These are phyloP conservation scores for Moniliella sp. DNA, from an alignment of 1,284 basidiomycete genomes.

Conservation along the genomic window DNA sequence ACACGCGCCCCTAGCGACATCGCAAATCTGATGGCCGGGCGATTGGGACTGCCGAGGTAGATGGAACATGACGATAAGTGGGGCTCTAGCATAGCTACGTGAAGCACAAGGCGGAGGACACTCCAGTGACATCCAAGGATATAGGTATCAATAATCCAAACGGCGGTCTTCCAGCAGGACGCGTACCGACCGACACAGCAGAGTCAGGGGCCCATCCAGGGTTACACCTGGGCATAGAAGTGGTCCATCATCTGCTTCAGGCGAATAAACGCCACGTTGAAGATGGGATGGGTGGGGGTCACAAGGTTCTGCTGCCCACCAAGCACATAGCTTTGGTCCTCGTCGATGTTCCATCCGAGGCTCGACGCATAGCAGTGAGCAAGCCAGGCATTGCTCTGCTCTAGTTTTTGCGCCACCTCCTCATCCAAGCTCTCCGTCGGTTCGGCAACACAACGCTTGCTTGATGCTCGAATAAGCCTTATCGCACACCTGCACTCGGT, in stretches of 20 bases:
- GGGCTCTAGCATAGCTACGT: no score
- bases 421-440: conserved; percentile 1
- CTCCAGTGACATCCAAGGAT: no score
- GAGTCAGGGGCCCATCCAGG: no score
- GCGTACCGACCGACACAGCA: no score
- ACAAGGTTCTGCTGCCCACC: conserved; percentile 6
- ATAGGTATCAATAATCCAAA: no score
- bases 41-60: no score
- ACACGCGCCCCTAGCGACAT: no score
- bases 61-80: no score
- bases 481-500: conserved; percentile 20
- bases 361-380: conserved; percentile 7
- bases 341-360: conserved; percentile 8
- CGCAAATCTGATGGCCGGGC: no score
- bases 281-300: conserved; percentile 18
- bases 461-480: conserved; percentile 2
- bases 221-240: conserved; percentile 8
- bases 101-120: no score
- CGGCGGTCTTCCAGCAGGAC: no score
- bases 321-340: conserved; percentile 3
- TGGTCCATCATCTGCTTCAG: conserved; percentile 19
- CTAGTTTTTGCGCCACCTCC: background rate
- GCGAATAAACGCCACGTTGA: conserved; percentile 15
- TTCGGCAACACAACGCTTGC: conserved; percentile 1
- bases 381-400: background rate